phyloP scores from a whole-genome alignment of 331 rosid species.

The Erythrophleum ivorense region DNA sequence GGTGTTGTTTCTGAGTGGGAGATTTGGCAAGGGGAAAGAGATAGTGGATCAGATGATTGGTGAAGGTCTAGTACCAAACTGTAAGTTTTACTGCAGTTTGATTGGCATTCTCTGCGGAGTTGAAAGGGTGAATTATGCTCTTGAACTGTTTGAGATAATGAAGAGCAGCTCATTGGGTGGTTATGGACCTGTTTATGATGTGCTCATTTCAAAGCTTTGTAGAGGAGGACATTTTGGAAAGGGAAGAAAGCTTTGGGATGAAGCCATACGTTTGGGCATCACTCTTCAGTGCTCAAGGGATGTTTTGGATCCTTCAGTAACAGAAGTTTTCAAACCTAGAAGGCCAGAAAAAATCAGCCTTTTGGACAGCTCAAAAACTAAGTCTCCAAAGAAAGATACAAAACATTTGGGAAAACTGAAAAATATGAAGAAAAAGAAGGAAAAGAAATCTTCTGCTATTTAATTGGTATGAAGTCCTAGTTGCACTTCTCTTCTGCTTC shows the following conservation, averaged over 20 bases:
- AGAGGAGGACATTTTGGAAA: constrained; percentile 74
- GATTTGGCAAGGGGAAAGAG: constrained; percentile 77
- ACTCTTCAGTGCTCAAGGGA: constrained; percentile 64
- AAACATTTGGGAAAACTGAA: constrained; percentile 44
- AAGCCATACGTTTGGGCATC: constrained; percentile 64
- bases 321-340: constrained; percentile 66
- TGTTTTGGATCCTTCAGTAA: constrained; percentile 78
- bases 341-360: constrained; percentile 45
- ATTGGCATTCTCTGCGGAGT: constrained; percentile 78
- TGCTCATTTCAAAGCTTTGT: constrained; percentile 81
- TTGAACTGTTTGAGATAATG: constrained; percentile 80
- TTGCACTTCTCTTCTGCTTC: background rate
- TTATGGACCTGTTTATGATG: constrained; percentile 83
- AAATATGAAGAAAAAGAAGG: constrained; percentile 30
- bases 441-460: constrained; percentile 30
- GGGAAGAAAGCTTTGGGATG: constrained; percentile 84
- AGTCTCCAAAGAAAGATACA: constrained; percentile 37
- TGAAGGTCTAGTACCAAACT: constrained; percentile 61
- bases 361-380: constrained; percentile 41
- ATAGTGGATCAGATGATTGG: constrained; percentile 74
- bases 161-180: constrained; percentile 69
- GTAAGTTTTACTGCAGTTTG: constrained; percentile 80
- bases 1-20: constrained; percentile 67
- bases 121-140: constrained; percentile 73
- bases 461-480: constrained; percentile 28